Conservation (phyloP, 164 flowering plant species). For the Stephania japonica region DNA sequence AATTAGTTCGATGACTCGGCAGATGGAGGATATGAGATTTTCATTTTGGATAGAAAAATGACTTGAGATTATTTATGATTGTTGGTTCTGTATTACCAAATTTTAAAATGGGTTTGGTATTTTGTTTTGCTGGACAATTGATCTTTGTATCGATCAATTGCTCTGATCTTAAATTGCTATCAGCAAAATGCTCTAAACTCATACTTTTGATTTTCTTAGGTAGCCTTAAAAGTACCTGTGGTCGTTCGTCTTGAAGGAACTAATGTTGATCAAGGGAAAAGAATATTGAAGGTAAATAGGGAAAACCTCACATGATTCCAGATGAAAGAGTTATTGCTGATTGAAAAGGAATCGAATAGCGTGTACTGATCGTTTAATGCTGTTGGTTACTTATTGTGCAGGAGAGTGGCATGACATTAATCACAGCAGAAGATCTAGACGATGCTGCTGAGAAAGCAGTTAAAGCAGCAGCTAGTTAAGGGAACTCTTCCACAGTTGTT, state of each 20-base stretch:
- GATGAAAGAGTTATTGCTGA: background rate
- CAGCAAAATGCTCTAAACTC: conserved; percentile 3
- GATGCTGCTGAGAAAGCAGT: conserved; percentile 98
- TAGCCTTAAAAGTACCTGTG: conserved; percentile 82
- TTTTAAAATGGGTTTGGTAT: background rate
- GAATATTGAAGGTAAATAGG: conserved; percentile 76
- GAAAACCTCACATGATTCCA: background rate
- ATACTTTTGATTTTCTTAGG: conserved; percentile 33
- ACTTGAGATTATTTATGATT: background rate
- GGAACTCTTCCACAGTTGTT: background rate
- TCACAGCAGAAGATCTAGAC: conserved; percentile 91
- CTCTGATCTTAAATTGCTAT: background rate
- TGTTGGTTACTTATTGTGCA: conserved; percentile 13
- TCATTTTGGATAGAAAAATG: background rate
- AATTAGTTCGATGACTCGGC: background rate
- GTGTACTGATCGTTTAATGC: background rate
- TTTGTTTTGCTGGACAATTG: background rate
- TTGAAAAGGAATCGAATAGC: background rate
- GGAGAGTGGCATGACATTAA: conserved; percentile 71
- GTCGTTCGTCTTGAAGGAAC: conserved; percentile 98
- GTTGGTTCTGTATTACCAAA: background rate
- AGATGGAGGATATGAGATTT: background rate
- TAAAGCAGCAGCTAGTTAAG: conserved; percentile 39
- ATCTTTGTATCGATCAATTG: background rate
- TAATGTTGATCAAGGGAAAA: conserved; percentile 95